A percentile compares a stretch with the other conserved stretches of the same genome.
Conservation (phyloP, 1,284 basidiomycete genomes). For the Pyrrhoderma noxium region DNA sequence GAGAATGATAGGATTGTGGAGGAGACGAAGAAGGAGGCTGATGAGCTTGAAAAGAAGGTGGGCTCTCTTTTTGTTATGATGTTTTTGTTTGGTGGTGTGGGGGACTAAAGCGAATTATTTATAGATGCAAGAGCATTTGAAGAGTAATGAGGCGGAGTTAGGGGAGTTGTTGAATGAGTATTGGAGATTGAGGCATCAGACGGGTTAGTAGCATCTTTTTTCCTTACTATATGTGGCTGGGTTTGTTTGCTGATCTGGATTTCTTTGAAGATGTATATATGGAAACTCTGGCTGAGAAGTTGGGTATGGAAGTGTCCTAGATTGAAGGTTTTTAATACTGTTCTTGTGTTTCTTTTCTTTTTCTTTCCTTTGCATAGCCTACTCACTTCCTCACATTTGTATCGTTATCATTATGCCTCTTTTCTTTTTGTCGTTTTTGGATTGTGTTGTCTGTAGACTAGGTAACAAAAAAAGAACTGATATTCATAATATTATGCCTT, state of each 20-base stretch:
- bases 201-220: conserved; percentile 43
- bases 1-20: conserved; percentile 73
- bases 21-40: conserved; percentile 60
- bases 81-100: no score
- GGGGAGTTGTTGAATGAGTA: conserved; percentile 74
- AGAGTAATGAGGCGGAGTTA: conserved; percentile 64
- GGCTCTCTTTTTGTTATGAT: neutral
- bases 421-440: no score
- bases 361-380: neutral
- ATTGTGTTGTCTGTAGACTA: no score
- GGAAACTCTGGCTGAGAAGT: conserved; percentile 67
- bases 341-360: neutral
- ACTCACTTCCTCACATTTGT: neutral
- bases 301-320: conserved; percentile 49
- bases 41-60: conserved; percentile 58
- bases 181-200: conserved; percentile 71
- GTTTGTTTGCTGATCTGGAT: neutral
- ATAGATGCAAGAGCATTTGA: conserved; percentile 69
- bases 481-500: no score
- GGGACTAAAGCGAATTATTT: conserved; percentile 2
- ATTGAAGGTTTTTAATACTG: neutral
- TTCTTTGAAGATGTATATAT: conserved; percentile 61
- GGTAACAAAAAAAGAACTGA: no score
- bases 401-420: neutral
- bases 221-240: neutral